Evolutionary conservation across 441 rosid genomes (phyloP), one percentile per base, ranked within the genome.

Genomic region (Flueggea neowawraea): DNA sequence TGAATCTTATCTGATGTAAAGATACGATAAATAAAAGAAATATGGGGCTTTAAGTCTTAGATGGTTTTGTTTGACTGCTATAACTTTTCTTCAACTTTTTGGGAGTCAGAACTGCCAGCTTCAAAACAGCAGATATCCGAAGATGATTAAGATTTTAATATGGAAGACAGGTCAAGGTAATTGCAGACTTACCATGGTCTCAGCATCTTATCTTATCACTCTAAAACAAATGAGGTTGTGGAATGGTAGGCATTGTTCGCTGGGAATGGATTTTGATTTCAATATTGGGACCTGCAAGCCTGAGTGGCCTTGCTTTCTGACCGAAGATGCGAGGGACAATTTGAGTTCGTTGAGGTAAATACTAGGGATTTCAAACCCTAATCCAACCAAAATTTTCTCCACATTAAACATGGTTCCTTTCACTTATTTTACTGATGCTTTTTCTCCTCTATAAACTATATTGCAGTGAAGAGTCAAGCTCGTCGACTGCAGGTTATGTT

Each of bases 401-500:
- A 36, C 4, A 36, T 36, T 47, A 47, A 10, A 10, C 50, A 47
- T 10, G 12, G 50, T 47, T 47, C 1, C n/a, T 47, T 47, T 4
- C n/a, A 47, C 50, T 54, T 14, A 57, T 55, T 60, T 45, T 54
- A 70, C 72, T 79, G 59, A 65, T 68, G 31, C 68, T 73, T 66
- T 55, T 62, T 61, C 62, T 54, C 45, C 17, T 41, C 67, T 43
- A 59, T 69, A 22, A 64, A 70, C 69, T 63, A 61, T 22, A 66
- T 75, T 58, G 76, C 86, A 86, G 97, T 65, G 96, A 86, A 69
- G 96, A 84, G 76, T 91, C 96, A 44, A 79, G 87, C 92, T 87
- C 90, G 11, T 87, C 95, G 65, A 77, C 82, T 58, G 87, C 91
- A 87, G 96, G 96, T 90, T 65, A 55, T 33, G 66, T 33, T 57